Evolutionary conservation across 2,329 filamentous ascomycete species (phyloP).

Genomic region (Talaromyces pinophilus): DNA sequence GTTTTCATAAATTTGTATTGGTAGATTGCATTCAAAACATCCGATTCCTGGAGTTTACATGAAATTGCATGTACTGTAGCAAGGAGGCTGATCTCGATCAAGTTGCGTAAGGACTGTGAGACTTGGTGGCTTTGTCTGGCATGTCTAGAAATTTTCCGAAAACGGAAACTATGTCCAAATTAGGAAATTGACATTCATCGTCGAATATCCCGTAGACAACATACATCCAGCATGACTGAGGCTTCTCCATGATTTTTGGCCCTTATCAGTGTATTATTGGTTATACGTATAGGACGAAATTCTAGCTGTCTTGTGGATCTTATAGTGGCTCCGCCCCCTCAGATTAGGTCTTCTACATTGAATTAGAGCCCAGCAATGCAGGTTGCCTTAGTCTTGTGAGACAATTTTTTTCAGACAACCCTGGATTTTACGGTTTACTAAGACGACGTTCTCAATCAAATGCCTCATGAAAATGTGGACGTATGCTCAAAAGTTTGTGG

Average conservation of each 20-base stretch:
- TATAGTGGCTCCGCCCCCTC: neutral
- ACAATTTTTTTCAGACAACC: neutral
- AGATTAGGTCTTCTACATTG: neutral
- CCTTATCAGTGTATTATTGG: neutral
- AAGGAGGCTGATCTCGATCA: neutral
- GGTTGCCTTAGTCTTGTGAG: neutral
- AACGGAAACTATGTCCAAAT: conserved; percentile 9
- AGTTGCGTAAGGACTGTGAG: neutral
- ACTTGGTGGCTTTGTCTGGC: neutral
- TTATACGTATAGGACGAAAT: neutral
- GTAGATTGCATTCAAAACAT: neutral
- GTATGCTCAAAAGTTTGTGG: neutral
- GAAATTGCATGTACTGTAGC: neutral
- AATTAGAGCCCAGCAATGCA: neutral
- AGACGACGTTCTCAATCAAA: neutral
- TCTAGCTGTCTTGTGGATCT: neutral
- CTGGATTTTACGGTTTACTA: neutral
- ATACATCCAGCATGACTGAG: neutral
- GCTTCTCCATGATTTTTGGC: neutral
- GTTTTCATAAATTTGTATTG: neutral
- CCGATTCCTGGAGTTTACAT: neutral
- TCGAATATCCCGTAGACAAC: neutral
- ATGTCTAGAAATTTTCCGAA: neutral
- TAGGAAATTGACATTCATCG: neutral
- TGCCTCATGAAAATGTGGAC: too few relatives aligned